These are phyloP conservation scores for Capillidium heterosporum DNA, from an alignment of 371 early-diverging fungal species.

Conservation along the genomic window DNA sequence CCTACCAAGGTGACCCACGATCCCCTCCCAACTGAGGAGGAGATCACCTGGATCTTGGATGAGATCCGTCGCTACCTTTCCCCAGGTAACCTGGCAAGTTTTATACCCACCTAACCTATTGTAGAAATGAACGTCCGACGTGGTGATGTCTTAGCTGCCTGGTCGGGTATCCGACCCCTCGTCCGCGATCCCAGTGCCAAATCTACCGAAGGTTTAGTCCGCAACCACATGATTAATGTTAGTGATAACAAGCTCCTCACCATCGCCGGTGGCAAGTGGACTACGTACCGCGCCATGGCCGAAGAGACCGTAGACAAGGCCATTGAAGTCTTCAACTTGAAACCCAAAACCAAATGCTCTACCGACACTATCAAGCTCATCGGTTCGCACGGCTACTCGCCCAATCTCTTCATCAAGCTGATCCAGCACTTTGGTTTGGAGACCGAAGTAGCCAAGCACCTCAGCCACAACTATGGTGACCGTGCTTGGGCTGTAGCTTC, in stretches of 20 bases:
- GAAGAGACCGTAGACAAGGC: conserved; percentile 91
- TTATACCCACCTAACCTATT: background rate
- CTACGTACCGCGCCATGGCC: conserved; percentile 98
- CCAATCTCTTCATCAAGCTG: conserved; percentile 76
- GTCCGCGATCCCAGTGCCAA: conserved; percentile 89
- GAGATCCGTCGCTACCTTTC: conserved; percentile 85
- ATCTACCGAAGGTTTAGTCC: conserved; percentile 83
- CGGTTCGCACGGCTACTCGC: conserved; percentile 77
- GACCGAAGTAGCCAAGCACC: conserved; percentile 81
- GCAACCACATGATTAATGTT: conserved; percentile 92
- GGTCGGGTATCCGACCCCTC: conserved; percentile 98
- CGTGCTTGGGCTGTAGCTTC: conserved; percentile 83
- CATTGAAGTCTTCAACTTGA: conserved; percentile 32
- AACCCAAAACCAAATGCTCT: conserved; percentile 30
- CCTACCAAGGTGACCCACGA: conserved; percentile 59
- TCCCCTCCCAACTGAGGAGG: conserved; percentile 82
- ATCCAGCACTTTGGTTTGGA: conserved; percentile 88
- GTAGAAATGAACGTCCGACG: conserved; percentile 79
- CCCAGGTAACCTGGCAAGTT: conserved; percentile 19
- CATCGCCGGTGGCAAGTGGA: conserved; percentile 99
- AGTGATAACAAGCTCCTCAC: conserved; percentile 74
- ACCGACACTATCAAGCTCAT: conserved; percentile 67
- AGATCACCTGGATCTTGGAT: conserved; percentile 88
- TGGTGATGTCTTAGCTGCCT: conserved; percentile 90
- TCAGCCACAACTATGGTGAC: conserved; percentile 88